Percentiles rank a stretch among this genome's conserved stretches.
Evolutionary conservation across 2,329 filamentous ascomycete species (phyloP).

Genomic region (Botryotinia calthae): DNA sequence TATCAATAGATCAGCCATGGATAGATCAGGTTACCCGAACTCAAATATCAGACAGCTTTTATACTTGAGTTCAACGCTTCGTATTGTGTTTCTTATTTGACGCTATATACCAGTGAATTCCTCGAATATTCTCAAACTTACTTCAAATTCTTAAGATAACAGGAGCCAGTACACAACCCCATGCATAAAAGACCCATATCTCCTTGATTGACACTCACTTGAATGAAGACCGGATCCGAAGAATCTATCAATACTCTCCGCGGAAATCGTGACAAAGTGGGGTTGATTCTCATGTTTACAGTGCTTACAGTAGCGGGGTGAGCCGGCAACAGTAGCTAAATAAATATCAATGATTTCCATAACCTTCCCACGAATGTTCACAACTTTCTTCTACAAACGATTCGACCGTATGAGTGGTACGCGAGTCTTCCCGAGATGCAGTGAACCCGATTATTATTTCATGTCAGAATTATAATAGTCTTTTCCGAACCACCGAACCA

Average conservation of each 20-base stretch:
- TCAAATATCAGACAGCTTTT: conserved; percentile 19
- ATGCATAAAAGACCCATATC: background rate
- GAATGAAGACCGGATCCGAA: conserved; percentile 13
- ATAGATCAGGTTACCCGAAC: conserved; percentile 8
- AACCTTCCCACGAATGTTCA: background rate
- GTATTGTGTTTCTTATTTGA: background rate
- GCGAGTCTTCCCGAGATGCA: conserved; percentile 17
- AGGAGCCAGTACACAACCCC: background rate
- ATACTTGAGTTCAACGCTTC: background rate
- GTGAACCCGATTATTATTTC: conserved; percentile 10
- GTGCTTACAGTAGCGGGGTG: conserved; percentile 18
- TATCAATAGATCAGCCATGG: conserved; percentile 7
- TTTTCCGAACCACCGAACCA: conserved; percentile 6
- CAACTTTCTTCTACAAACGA: background rate
- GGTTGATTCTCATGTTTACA: too few species aligned
- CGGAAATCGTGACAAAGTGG: conserved; percentile 10
- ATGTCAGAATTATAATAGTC: background rate
- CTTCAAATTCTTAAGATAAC: background rate
- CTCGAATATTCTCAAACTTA: background rate
- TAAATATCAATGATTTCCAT: conserved; percentile 15
- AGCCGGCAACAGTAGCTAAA: conserved; percentile 4
- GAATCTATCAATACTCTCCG: background rate
- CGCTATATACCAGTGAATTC: background rate
- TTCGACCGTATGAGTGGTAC: conserved; percentile 18
- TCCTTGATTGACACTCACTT: background rate